These are phyloP conservation scores for Sphaceloma murrayae DNA, from an alignment of 2,329 filamentous ascomycete genomes.

Conservation along the genomic window DNA sequence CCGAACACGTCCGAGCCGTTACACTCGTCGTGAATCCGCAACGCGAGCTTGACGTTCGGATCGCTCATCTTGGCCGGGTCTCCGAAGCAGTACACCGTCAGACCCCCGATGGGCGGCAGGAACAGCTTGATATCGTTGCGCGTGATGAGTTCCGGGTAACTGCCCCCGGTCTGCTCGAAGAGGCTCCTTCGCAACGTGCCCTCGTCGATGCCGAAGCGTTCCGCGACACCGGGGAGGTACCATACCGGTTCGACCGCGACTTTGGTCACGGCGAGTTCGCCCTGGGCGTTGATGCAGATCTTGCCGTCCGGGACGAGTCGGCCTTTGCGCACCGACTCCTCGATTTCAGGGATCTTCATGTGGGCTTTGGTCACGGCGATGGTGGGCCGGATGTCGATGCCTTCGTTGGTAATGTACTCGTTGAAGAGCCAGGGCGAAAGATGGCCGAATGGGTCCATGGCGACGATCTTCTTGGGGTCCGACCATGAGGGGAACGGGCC, in stretches of 20 bases:
- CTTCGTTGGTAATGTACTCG: slow-evolving; percentile 65
- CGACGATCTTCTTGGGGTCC: slow-evolving; percentile 86
- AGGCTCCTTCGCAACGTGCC: slow-evolving; percentile 73
- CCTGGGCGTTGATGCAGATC: slow-evolving; percentile 74
- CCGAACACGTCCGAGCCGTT: slow-evolving; percentile 97
- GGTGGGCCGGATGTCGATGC: slow-evolving; percentile 78
- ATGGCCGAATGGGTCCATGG: slow-evolving; percentile 93
- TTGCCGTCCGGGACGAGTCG: slow-evolving; percentile 73
- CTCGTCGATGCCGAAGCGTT: slow-evolving; percentile 93
- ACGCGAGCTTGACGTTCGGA: slow-evolving; percentile 65
- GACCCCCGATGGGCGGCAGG: slow-evolving; percentile 84
- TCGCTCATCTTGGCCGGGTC: slow-evolving; percentile 91
- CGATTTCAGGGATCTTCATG: slow-evolving; percentile 93
- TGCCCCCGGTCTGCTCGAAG: slow-evolving; percentile 92
- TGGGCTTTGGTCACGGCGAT: slow-evolving; percentile 88
- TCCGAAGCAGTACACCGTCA: slow-evolving; percentile 96
- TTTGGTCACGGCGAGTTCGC: slow-evolving; percentile 89
- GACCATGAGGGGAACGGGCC: slow-evolving; percentile 85
- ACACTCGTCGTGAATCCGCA: slow-evolving; percentile 81
- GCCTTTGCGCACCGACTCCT: slow-evolving; percentile 73
- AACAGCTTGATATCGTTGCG: slow-evolving; percentile 91
- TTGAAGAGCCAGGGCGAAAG: slow-evolving; percentile 75
- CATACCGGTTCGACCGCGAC: slow-evolving; percentile 88
- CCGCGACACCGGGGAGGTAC: slow-evolving; percentile 55
- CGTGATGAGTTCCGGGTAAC: slow-evolving; percentile 93